Evolutionary conservation across 768 basidiomycete genomes (phyloP).

Genomic region (Trametes cinnabarina): DNA sequence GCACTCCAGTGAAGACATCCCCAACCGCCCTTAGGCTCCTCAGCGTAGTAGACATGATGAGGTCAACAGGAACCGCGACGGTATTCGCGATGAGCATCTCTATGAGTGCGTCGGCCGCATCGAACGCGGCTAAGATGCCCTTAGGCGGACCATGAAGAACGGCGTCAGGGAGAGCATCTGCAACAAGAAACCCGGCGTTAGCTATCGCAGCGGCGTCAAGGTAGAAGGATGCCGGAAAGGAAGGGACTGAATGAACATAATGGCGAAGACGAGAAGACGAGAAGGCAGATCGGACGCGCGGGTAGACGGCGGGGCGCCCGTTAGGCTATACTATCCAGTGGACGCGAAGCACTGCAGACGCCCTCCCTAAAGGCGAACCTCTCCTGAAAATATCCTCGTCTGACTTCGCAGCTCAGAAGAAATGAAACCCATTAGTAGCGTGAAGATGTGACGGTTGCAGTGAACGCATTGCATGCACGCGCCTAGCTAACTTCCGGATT

Average conservation of each 20-base stretch:
- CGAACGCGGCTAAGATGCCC: not conserved
- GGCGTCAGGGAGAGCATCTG: not conserved
- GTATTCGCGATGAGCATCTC: constrained; percentile 3
- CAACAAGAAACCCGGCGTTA: not conserved
- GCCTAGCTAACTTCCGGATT: no score
- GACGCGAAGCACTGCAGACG: not conserved
- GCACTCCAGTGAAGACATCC: not conserved
- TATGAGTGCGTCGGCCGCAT: constrained; percentile 7
- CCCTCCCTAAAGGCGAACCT: not conserved
- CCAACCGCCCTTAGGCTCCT: constrained; percentile 1
- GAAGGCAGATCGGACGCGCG: not conserved
- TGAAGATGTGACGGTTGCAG: no score
- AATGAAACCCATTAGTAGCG: not conserved
- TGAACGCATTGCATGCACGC: no score
- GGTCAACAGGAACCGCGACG: not conserved
- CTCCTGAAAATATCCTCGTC: not conserved
- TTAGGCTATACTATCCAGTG: not conserved
- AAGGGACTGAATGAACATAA: not conserved
- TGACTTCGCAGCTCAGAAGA: not conserved
- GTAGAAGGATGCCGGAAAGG: not conserved
- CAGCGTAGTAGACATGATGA: not conserved
- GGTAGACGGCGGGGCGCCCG: not conserved
- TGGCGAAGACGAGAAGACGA: not conserved
- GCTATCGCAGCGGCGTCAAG: not conserved
- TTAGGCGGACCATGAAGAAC: not conserved